Base-by-base conservation (phyloP, 352 stramenopile species). In the Phytopythium kandeliae region DNA sequence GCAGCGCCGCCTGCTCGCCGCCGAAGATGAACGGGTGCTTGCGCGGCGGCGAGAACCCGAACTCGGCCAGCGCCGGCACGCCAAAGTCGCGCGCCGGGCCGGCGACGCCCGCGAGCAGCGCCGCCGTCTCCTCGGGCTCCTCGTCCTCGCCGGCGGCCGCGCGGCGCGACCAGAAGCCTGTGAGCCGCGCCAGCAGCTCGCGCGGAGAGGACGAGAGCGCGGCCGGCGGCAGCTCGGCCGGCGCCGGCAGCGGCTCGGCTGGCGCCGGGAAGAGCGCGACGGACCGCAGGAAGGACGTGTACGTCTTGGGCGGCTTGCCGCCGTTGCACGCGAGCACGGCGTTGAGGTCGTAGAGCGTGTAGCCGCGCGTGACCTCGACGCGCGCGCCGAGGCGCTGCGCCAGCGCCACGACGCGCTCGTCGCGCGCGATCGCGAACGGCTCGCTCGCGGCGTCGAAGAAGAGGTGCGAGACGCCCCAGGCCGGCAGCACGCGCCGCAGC, bases 381-480 rank as follows among this genome's bases (percentile, higher is more conserved):
- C 86, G 49, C 21, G 98, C 70, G 16, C 74, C 65, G 10, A 77
- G 52, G 43, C 56, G 40, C 28, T 67, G 63, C 0, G 75, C 84
- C 24, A 91, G 50, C 13, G 54, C 64, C 8, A 67, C 41, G 16
- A 97, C 81, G 22, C 69, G 58, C 4, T 72, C 54, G 69, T 98
- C 92, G 38, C 92, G 72, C 43, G 75, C 47, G 28, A 85, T 72
- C 16, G 92, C 91, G 53, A 97, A 98, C 1, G 89, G 89, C 70
- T 98, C 92, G 47, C 68, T 95, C 16, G 97, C 88, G 35, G 65
- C 74, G 54, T 98, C 94, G 54, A 96, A 97, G 38, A 85, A 97
- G 30, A 98, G 54, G 49, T 96, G 78, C 16, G 79, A 95, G 54
- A 98, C 86, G 21, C 75, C 69, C 80, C 85, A 98, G 21, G 93